A percentile compares a stretch with the other conserved stretches of the same genome.
These are phyloP conservation scores for Silene coronaria DNA, from an alignment of 179 eudicot genomes.

Conservation along the genomic window DNA sequence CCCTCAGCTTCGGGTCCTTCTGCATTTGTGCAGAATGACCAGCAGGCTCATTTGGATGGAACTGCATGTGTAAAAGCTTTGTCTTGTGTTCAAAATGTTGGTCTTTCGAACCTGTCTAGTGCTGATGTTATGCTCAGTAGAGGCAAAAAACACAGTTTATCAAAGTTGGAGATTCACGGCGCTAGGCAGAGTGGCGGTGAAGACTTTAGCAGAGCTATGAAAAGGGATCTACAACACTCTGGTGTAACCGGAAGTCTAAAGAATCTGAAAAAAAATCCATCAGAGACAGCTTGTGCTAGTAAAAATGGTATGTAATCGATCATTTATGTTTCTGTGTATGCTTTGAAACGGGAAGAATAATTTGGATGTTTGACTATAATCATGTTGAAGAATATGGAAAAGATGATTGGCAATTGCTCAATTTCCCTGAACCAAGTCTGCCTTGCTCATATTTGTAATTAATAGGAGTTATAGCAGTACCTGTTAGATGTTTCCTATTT, in stretches of 20 bases:
- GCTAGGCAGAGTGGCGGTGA: conserved; percentile 18
- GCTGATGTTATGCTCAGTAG: conserved; percentile 18
- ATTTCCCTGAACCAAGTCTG: no score
- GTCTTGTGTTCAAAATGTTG: conserved; percentile 15
- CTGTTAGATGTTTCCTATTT: not conserved
- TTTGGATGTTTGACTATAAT: not conserved
- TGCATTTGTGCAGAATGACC: conserved; percentile 18
- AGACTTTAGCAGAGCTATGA: conserved; percentile 18
- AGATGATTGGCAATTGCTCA: no score
- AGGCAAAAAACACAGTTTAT: not conserved
- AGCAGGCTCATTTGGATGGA: conserved; percentile 23
- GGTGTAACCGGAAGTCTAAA: conserved; percentile 21
- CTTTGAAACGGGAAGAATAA: not conserved
- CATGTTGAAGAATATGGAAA: no score
- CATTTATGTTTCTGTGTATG: not conserved
- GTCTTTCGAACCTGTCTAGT: conserved; percentile 7
- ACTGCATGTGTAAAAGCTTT: conserved; percentile 16
- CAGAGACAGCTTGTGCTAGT: conserved; percentile 5
- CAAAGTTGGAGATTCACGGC: conserved; percentile 18
- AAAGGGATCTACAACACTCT: conserved; percentile 23
- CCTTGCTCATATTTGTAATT: no score
- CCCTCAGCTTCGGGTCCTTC: conserved; percentile 13
- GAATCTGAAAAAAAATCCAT: conserved; percentile 22
- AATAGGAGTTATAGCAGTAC: no score
- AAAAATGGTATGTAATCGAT: conserved; percentile 22